Conservation (phyloP, 139 green algal species). For the Trebouxia sp. region DNA sequence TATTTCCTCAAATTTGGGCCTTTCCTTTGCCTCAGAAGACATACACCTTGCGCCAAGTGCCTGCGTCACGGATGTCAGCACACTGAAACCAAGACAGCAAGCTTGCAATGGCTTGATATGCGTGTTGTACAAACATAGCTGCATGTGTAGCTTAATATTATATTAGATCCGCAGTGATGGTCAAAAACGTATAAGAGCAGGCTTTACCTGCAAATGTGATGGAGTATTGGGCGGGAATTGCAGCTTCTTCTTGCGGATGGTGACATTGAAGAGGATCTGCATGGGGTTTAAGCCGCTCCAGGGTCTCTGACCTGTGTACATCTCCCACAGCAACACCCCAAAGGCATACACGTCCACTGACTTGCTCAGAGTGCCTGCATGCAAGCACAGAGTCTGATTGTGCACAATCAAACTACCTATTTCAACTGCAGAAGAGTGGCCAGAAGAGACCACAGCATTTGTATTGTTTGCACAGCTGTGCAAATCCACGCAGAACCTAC, state of each 20-base stretch:
- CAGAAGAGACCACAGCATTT: no score
- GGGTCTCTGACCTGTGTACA: slow-evolving; percentile 55
- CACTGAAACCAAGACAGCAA: background rate
- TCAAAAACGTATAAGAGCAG: background rate
- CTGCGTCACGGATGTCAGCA: background rate
- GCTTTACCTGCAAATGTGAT: background rate
- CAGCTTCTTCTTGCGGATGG: slow-evolving; percentile 40
- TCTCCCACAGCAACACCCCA: slow-evolving; percentile 60
- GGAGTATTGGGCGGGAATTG: slow-evolving; percentile 45
- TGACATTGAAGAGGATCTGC: slow-evolving; percentile 56
- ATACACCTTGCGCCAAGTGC: background rate
- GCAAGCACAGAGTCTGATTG: no score
- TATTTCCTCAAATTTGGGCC: background rate
- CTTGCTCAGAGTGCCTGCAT: slow-evolving; percentile 28
- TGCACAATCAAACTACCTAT: no score
- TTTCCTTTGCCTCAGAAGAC: background rate
- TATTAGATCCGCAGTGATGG: background rate
- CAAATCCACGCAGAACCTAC: no score
- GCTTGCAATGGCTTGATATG: background rate
- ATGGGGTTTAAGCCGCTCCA: slow-evolving; percentile 54
- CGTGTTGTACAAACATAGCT: background rate
- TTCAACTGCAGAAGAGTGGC: no score
- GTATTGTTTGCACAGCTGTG: no score
- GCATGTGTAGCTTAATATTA: background rate
- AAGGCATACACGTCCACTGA: slow-evolving; percentile 47